Base-by-base conservation (phyloP, 495 filamentous ascomycete species). In the Alectoria sarmentosa region DNA sequence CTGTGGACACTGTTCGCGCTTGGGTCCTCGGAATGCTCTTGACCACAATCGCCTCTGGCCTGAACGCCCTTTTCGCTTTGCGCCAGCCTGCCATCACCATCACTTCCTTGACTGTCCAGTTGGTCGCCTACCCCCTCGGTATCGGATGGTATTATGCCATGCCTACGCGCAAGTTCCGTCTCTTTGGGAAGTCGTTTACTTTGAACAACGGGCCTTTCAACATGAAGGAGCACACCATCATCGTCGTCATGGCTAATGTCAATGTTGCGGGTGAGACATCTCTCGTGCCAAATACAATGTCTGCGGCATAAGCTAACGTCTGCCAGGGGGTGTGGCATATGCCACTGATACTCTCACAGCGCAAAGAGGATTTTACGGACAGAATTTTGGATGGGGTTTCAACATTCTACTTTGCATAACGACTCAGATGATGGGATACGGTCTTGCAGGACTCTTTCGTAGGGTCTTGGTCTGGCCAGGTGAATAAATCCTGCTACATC, bases 191-290 rank as follows among this genome's bases (percentile, higher is more conserved):
- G 39, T 70, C 76, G 30, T 83, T 78, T 71, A 81, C 79, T 34
- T 67, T 90, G 39, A 90, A 90, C 66, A 87, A 86, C 9, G 85
- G 88, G 15, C 86, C 84, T 49, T 92, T 92, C 76, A 92, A 90
- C 72, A 83, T 90, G 73, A 92, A 92, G 70, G 88, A 90, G 70
- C 89, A 92, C 77, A 82, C 86, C 9, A 77, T 92, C 66, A 89
- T 92, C 66, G 86, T 87, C 9, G 84, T 91, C 66, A 92, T 91
- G 88, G 83, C 83, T 10, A 79, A 78, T 61, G 82, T 83, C 76
- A 61, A 80, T 76, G 69, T 87, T 74, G 68, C 75, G 54, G 75
- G 52, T 55, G 6, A 55, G 52, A 55, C 0, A n/a, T n/a, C 6
- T 71, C 64, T 55, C 17, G 30, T 14, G 15, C 3, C 15, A 23